Conservation (phyloP, 129 eudicot species). For the Calendula officinalis region DNA sequence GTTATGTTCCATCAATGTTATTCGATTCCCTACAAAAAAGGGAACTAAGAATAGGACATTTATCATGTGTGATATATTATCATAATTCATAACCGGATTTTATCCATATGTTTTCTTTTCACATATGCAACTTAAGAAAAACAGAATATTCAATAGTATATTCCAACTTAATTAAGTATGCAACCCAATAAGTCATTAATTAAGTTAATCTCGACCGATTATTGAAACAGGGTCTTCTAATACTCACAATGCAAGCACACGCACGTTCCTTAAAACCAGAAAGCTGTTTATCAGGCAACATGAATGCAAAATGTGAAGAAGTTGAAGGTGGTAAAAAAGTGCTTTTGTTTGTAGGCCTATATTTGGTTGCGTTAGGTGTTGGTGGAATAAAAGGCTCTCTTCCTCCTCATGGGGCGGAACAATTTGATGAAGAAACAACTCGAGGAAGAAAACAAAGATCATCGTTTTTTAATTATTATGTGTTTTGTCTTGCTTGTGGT, state of each 20-base stretch:
- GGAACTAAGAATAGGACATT: constrained; percentile 34
- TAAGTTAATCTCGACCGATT: constrained; percentile 6
- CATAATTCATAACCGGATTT: constrained; percentile 8
- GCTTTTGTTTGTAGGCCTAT: constrained; percentile 65
- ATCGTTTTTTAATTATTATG: constrained; percentile 73
- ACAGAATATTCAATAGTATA: constrained; percentile 14
- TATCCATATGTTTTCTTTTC: constrained; percentile 6
- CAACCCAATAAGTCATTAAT: constrained; percentile 5
- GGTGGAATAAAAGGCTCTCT: constrained; percentile 96
- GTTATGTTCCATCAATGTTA: constrained; percentile 1
- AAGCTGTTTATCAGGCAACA: constrained; percentile 47
- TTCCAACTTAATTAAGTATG: not conserved
- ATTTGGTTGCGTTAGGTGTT: constrained; percentile 80
- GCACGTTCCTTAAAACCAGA: constrained; percentile 48
- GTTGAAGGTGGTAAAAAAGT: constrained; percentile 47
- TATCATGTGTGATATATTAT: constrained; percentile 16
- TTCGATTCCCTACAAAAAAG: constrained; percentile 30
- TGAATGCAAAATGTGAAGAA: constrained; percentile 53
- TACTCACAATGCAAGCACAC: constrained; percentile 78
- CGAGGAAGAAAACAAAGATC: constrained; percentile 81
- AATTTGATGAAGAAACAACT: constrained; percentile 64
- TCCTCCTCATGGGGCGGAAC: constrained; percentile 93
- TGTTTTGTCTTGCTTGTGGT: constrained; percentile 81
- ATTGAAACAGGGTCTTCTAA: constrained; percentile 56
- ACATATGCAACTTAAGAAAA: constrained; percentile 7